phyloP scores from a whole-genome alignment of 306 rosid genomes.

The Rosa persica region DNA sequence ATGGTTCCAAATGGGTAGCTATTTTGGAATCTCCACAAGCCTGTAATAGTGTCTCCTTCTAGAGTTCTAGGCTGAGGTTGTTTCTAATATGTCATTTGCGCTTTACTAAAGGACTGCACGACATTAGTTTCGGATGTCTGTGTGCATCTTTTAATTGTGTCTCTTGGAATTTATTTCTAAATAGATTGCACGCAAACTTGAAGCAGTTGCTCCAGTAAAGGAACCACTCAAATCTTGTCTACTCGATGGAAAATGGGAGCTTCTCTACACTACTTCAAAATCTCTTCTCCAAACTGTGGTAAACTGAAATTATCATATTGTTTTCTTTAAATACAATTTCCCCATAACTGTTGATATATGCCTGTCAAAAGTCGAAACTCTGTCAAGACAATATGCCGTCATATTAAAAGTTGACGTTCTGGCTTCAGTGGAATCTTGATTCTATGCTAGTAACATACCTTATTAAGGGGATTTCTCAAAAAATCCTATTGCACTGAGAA shows the following conservation, averaged over 20 bases:
- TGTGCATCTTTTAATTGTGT: slow-evolving; percentile 32
- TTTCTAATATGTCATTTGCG: not conserved
- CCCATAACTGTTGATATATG: not conserved
- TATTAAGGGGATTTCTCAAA: not conserved
- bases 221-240: slow-evolving; percentile 71
- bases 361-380: not conserved
- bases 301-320: not conserved
- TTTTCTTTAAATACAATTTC: not conserved
- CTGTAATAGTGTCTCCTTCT: not conserved
- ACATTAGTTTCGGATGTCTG: slow-evolving; percentile 3
- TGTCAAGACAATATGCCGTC: not conserved
- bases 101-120: not conserved
- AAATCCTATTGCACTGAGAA: not conserved
- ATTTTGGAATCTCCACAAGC: not conserved
- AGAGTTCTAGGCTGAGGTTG: not conserved
- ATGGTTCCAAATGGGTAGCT: no score
- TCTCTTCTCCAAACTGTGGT: slow-evolving; percentile 79
- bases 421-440: not conserved
- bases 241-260: slow-evolving; percentile 96
- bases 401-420: not conserved
- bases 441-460: not conserved
- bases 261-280: slow-evolving; percentile 79
- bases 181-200: slow-evolving; percentile 88
- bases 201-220: slow-evolving; percentile 73
- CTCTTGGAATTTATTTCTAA: slow-evolving; percentile 43